A percentile compares a stretch with the other conserved stretches of the same genome.
phyloP scores from a whole-genome alignment of 495 filamentous ascomycete species.

The Lasiosphaeria ovina region DNA sequence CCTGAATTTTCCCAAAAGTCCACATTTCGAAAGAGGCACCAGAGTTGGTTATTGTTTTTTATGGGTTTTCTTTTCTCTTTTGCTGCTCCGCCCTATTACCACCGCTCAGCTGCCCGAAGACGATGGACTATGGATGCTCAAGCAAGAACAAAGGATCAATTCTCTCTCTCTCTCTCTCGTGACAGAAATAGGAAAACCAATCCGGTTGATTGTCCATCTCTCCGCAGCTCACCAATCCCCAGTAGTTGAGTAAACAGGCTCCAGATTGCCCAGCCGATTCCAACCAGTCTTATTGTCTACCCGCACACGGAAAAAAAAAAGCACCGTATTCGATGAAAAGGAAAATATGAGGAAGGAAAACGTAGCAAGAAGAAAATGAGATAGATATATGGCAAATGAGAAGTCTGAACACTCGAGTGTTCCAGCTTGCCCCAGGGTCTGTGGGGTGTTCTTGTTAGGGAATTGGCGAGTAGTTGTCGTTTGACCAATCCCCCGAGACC shows the following conservation, averaged over 20 bases:
- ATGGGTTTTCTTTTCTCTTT: not conserved
- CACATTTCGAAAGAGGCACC: too few relatives aligned
- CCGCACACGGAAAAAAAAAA: conserved; percentile 9
- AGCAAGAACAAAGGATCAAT: not conserved
- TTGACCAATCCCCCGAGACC: not conserved
- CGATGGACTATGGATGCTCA: not conserved
- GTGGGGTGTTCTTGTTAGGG: not conserved
- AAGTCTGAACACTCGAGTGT: not conserved
- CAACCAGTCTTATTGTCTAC: conserved; percentile 12
- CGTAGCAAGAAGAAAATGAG: conserved; percentile 1
- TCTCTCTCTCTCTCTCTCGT: conserved; percentile 3
- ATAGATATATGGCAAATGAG: conserved; percentile 3
- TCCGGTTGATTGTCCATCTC: conserved; percentile 16
- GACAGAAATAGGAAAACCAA: conserved; percentile 17
- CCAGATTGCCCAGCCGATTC: not conserved
- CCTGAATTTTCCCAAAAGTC: too few relatives aligned
- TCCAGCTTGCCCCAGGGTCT: not conserved
- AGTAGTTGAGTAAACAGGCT: not conserved
- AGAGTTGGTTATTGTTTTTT: too few relatives aligned
- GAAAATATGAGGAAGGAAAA: conserved; percentile 3
- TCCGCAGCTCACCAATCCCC: not conserved
- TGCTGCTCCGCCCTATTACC: not conserved
- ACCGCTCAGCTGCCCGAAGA: not conserved
- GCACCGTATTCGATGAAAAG: conserved; percentile 1
- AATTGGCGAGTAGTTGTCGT: not conserved